These are phyloP conservation scores for Rubia peregrina DNA, from an alignment of 305 asterid genomes.

Conservation along the genomic window DNA sequence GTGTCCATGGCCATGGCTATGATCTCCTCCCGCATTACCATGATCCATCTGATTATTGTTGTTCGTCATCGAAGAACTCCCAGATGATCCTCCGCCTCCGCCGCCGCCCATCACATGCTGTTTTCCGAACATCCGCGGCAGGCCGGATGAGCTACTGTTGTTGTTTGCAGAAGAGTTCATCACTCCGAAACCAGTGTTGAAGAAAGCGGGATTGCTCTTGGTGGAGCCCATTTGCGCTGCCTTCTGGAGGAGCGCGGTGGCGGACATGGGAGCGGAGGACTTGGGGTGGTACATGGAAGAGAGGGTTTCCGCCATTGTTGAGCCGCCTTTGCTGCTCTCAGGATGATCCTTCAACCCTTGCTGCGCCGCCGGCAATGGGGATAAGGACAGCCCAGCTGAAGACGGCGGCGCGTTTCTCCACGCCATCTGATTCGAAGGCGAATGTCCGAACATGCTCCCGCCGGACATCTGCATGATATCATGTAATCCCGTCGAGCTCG, in stretches of 20 bases:
- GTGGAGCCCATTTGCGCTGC: conserved; percentile 89
- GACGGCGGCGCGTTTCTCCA: conserved; percentile 15
- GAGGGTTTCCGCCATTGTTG: conserved; percentile 34
- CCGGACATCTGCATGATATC: conserved; percentile 50
- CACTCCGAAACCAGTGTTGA: conserved; percentile 47
- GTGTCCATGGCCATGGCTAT: neutral
- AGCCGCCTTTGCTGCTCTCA: conserved; percentile 17
- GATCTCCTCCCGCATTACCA: neutral
- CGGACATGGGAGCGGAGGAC: conserved; percentile 59
- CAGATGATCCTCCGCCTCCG: conserved; percentile 13
- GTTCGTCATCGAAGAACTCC: conserved; percentile 16
- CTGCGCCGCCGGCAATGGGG: conserved; percentile 19
- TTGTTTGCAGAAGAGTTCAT: conserved; percentile 37
- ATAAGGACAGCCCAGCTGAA: conserved; percentile 32
- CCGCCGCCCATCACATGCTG: conserved; percentile 29
- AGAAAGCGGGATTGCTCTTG: conserved; percentile 39
- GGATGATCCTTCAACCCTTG: conserved; percentile 21
- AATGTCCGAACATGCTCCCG: conserved; percentile 26
- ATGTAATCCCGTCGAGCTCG: conserved; percentile 22
- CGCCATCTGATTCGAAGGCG: conserved; percentile 16
- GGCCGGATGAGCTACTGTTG: conserved; percentile 29
- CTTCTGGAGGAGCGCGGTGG: conserved; percentile 79
- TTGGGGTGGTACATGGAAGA: conserved; percentile 36
- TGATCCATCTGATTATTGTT: conserved; percentile 14
- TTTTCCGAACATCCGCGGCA: conserved; percentile 43